Conservation (phyloP, 805 yeast genomes). For the Schizosaccharomyces cryophilus region DNA sequence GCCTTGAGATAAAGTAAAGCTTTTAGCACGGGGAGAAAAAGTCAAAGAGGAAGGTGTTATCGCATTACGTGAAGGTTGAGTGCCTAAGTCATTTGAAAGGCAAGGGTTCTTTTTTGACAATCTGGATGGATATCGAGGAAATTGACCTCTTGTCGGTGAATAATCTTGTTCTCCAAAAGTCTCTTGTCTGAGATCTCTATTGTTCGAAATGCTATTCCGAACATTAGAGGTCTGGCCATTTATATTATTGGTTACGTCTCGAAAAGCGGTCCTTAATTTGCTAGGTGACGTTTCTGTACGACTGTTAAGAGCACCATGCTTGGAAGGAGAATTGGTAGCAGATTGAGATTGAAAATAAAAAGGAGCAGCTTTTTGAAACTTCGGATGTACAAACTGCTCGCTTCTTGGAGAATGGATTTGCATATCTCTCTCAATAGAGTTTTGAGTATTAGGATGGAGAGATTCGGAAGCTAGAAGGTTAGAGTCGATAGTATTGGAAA, state of each 20-base stretch:
- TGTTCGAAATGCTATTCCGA: neutral
- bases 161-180: neutral
- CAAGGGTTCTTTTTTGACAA: neutral
- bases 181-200: neutral
- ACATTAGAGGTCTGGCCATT: neutral
- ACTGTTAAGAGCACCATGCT: neutral
- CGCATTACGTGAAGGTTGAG: too few relatives aligned
- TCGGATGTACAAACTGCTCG: too few relatives aligned
- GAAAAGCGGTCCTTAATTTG: neutral
- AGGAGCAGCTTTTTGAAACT: neutral
- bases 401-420: too few relatives aligned
- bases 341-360: neutral
- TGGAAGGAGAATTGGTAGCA: neutral
- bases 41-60: neutral
- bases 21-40: neutral
- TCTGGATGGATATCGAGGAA: neutral
- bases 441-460: neutral
- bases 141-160: neutral
- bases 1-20: neutral
- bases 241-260: neutral
- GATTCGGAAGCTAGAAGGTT: neutral
- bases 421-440: too few relatives aligned
- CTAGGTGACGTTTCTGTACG: neutral
- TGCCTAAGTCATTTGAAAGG: too few relatives aligned
- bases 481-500: neutral